phyloP scores from a whole-genome alignment of 192 early-diverging fungal genomes.

The Backusella liffmaniae region DNA sequence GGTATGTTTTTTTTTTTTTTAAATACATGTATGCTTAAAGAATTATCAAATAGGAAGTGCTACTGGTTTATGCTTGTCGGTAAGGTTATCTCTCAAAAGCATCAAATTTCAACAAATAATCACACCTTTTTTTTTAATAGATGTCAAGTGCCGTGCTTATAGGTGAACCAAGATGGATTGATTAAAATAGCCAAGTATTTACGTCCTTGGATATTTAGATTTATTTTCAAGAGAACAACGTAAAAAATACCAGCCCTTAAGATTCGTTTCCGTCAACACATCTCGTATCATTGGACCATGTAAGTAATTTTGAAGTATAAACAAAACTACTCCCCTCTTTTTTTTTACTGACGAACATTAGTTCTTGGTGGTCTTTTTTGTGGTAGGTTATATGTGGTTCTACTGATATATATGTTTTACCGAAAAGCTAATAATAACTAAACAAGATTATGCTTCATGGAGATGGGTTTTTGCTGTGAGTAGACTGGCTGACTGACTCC shows the following conservation, averaged over 20 bases:
- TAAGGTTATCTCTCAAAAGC: not conserved
- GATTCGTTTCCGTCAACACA: not conserved
- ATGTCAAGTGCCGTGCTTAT: not conserved
- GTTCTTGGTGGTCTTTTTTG: not conserved
- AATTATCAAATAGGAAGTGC: not conserved
- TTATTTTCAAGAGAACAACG: not conserved
- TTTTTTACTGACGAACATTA: not conserved
- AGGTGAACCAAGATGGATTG: not conserved
- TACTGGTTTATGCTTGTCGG: not conserved
- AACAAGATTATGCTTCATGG: not conserved
- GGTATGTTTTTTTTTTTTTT: not conserved
- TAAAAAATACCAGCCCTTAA: not conserved
- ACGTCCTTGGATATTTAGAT: not conserved
- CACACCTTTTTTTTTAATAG: not conserved
- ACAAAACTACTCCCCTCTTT: not conserved
- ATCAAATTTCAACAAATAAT: not conserved
- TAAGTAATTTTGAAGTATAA: not conserved
- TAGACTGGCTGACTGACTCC: not conserved
- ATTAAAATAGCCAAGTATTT: not conserved
- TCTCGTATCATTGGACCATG: not conserved
- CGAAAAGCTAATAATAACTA: not conserved
- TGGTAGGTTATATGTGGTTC: not conserved
- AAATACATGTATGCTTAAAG: not conserved
- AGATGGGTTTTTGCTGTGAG: not conserved
- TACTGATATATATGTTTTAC: not conserved